Conservation (phyloP, 805 yeast species). For the Cyberlindnera euphorbiae region DNA sequence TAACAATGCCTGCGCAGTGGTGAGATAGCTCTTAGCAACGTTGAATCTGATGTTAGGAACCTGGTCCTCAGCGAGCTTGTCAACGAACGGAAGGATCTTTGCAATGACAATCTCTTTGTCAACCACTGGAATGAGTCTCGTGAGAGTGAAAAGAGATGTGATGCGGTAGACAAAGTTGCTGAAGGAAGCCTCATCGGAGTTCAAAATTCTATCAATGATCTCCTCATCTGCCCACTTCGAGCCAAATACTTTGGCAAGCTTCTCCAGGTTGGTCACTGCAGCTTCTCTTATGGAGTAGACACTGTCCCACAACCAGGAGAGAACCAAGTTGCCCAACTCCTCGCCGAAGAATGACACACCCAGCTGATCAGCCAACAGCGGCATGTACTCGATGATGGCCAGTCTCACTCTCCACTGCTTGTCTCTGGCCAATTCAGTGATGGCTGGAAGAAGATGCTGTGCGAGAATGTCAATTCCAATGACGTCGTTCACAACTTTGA, state of each 20-base stretch:
- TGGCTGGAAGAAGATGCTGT: constrained; percentile 89
- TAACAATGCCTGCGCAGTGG: constrained; percentile 50
- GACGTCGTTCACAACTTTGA: constrained; percentile 88
- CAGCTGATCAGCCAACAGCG: constrained; percentile 87
- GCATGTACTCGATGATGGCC: constrained; percentile 95
- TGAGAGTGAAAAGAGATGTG: constrained; percentile 83
- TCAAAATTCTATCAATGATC: constrained; percentile 70
- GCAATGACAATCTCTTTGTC: constrained; percentile 48
- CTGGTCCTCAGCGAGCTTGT: constrained; percentile 64
- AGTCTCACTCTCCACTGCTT: constrained; percentile 96
- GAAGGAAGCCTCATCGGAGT: constrained; percentile 33
- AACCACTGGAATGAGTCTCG: constrained; percentile 75
- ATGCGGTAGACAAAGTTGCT: constrained; percentile 85
- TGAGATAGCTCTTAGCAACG: constrained; percentile 78
- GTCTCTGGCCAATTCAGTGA: constrained; percentile 92
- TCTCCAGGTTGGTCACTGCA: constrained; percentile 78
- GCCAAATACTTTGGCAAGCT: constrained; percentile 83
- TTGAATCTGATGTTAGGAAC: constrained; percentile 96
- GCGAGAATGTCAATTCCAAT: constrained; percentile 87
- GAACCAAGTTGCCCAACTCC: constrained; percentile 82
- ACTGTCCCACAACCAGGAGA: constrained; percentile 98
- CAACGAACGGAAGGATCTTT: constrained; percentile 75
- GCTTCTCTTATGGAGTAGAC: constrained; percentile 96
- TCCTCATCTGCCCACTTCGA: constrained; percentile 88
- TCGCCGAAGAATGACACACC: constrained; percentile 92